Base-by-base conservation (phyloP, 2,329 filamentous ascomycete genomes). In the Pleoardoris graminearum region DNA sequence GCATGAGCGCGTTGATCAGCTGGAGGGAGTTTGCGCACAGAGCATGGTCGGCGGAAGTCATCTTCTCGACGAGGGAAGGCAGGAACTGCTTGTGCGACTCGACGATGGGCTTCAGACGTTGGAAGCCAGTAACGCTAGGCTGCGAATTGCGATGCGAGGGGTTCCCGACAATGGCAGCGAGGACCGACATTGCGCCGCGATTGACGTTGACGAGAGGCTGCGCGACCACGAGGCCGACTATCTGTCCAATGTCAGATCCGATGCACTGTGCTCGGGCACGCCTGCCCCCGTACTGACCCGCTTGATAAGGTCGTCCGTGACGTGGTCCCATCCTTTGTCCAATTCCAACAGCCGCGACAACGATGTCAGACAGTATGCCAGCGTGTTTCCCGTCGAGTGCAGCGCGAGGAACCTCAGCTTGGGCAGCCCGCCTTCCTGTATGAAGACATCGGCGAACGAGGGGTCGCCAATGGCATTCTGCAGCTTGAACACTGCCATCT, bases 401-500 rank as follows among this genome's bases (percentile, higher is more conserved):
- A 97, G 85, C 58, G 94, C 91, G 48, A 97, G 81, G 51, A 89
- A 86, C 48, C 91, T 85, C 65, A 99, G 78, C 61, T 93, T 86
- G 61, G 86, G 82, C 59, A 97, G 81, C 3, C 94, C 94, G 51
- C 91, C 91, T 44, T 91, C 89, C 46, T 88, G 86, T 57, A 97
- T 96, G 77, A 99, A 99, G 64, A 95, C 86, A 73, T 97, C 94
- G 67, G 94, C 94, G 73, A 97, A 97, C 45, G 91, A 89, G 22
- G 93, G 93, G 76, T 99, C 94, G 71, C 92, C 93, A 75, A 99
- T 96, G 57, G 90, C 91, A 59, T 85, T 88, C 76, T 99, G 94
- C 60, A 99, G 85, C 78, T 97, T 97, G 83, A 99, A 99, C 55
- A 95, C 94, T 55, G 94, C 94, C 90, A 97, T 97, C 76, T 99